Conservation (phyloP, 2,329 filamentous ascomycete species). For the Arthrobotrys entomopaga region DNA sequence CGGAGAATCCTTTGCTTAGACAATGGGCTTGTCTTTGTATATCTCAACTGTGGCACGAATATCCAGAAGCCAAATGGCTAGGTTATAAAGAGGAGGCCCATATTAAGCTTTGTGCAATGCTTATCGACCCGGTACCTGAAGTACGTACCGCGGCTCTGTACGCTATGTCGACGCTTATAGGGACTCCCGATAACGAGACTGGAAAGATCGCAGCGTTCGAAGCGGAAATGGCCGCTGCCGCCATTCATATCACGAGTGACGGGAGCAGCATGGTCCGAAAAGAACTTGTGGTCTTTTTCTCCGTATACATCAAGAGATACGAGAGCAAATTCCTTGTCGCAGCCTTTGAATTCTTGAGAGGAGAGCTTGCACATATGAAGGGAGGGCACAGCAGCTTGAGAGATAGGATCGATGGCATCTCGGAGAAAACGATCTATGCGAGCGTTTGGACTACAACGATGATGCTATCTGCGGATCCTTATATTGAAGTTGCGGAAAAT, state of each 20-base stretch:
- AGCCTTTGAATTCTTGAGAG: constrained; percentile 73
- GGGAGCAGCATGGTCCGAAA: constrained; percentile 94
- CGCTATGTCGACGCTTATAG: constrained; percentile 91
- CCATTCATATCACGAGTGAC: constrained; percentile 91
- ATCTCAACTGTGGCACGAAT: constrained; percentile 91
- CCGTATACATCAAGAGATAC: constrained; percentile 87
- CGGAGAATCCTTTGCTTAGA: constrained; percentile 85
- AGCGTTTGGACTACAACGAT: constrained; percentile 94
- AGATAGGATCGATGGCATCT: constrained; percentile 68
- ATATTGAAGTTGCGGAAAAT: constrained; percentile 89
- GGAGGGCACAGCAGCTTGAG: constrained; percentile 59
- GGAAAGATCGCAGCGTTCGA: constrained; percentile 75
- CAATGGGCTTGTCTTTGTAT: constrained; percentile 97
- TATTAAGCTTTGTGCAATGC: constrained; percentile 79
- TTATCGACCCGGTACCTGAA: constrained; percentile 87
- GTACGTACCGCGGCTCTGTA: constrained; percentile 93
- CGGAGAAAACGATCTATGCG: constrained; percentile 89
- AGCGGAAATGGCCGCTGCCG: constrained; percentile 86
- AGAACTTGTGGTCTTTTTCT: constrained; percentile 92
- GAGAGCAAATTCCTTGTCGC: constrained; percentile 91
- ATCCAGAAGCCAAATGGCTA: constrained; percentile 92
- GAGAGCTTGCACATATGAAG: constrained; percentile 56
- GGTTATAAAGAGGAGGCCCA: constrained; percentile 91
- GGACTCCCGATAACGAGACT: constrained; percentile 91
- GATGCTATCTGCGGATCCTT: constrained; percentile 90